phyloP scores from a whole-genome alignment of 345 rosid genomes.

The Populus pruinosa region DNA sequence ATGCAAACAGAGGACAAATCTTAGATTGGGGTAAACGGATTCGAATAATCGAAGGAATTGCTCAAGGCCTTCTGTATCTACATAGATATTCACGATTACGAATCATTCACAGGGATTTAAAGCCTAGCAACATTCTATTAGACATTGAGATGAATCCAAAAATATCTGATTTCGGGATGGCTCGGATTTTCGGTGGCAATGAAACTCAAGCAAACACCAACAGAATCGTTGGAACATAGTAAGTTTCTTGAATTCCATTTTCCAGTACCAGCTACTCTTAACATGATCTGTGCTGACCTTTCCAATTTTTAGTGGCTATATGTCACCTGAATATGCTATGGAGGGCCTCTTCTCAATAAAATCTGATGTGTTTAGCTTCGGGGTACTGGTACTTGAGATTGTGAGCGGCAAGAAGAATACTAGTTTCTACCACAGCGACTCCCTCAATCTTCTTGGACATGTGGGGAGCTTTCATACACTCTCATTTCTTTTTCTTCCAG shows the following conservation, averaged over 20 bases:
- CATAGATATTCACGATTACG: background rate
- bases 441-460: background rate
- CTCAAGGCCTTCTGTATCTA: background rate
- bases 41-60: background rate
- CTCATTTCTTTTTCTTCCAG: background rate
- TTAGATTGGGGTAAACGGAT: background rate
- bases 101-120: background rate
- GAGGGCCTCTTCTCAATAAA: background rate
- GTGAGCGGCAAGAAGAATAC: background rate
- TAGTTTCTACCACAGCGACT: background rate
- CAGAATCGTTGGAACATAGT: background rate
- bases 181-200: background rate
- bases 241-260: background rate
- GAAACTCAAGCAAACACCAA: background rate
- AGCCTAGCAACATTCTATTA: background rate
- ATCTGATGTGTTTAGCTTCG: background rate
- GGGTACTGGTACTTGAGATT: background rate
- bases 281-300: background rate
- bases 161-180: slow-evolving; percentile 1
- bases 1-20: background rate
- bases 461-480: background rate
- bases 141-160: background rate
- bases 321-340: background rate
- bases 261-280: background rate
- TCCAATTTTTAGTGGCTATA: background rate